Evolutionary conservation across 1,139 yeast species (phyloP), one percentile per base, ranked within the genome.

Genomic region (Pneumocystis sp.): DNA sequence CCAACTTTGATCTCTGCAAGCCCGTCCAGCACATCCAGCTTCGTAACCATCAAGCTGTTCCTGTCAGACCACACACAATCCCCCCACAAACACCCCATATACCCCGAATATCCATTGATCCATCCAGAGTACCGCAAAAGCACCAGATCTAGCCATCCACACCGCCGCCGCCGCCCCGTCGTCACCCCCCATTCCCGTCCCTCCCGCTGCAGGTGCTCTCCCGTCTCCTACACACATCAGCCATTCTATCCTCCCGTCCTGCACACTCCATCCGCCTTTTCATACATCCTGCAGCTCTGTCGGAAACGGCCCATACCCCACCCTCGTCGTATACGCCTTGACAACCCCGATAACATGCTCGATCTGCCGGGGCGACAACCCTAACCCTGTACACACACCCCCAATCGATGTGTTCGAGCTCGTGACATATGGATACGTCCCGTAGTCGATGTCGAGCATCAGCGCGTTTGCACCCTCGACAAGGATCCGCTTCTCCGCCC

Each of bases 291-390:
- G 82, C 76, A 91, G 97, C 78, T 93, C 99, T 67, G 97, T 86
- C 69, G 99, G 97, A 87, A 93, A 93, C 50, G 99, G 98, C 69
- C 99, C 99, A 74, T 90, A 97, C 73, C 99, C 99, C 67, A 93
- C 99, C 78, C 99, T 85, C 60, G 98, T 93, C 63, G 98, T 95
- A 78, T 93, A 93, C 62, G 98, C 98, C 80, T 93, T 93, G 66
- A 91, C 97, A 61, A 93, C 98, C 76, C 99, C 99, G 75, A 86
- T 89, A 63, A 90, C 81, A 75, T 89, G 86, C 65, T 81, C 82
- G 72, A 93, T 86, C 70, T 85, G 79, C 70, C 79, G 83, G 71
- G 98, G 98, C 45, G 98, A 97, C 68, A 93, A 77, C 72, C 97
- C 99, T 70, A 95, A 82, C 69, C 99, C 99, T 61, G 98, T 93